Percentiles rank a stretch among this genome's conserved stretches.
These are phyloP conservation scores for Penicillium cosmopolitanum DNA, from an alignment of 495 filamentous ascomycete genomes.

Conservation along the genomic window DNA sequence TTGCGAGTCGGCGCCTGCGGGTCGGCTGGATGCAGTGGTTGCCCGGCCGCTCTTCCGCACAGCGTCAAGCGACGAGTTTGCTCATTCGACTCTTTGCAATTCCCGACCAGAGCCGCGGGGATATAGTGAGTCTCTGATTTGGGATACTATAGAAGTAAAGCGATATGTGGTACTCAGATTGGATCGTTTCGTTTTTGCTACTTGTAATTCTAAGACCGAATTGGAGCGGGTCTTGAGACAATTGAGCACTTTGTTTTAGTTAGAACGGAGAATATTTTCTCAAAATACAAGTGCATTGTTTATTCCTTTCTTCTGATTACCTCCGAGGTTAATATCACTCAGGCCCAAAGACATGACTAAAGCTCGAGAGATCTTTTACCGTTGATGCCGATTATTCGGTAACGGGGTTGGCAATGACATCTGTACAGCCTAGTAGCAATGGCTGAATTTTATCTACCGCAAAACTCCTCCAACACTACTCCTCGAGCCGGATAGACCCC, in stretches of 20 bases:
- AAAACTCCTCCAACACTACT: neutral
- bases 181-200: conserved; percentile 34
- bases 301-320: no score
- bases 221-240: conserved; percentile 7
- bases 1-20: conserved; percentile 14
- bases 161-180: conserved; percentile 29
- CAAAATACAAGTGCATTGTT: neutral
- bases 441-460: no score
- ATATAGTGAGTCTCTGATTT: conserved; percentile 23
- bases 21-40: neutral
- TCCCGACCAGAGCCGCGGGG: conserved; percentile 25
- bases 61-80: conserved; percentile 29
- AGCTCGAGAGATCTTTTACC: neutral
- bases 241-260: conserved; percentile 3
- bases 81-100: conserved; percentile 24
- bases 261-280: neutral
- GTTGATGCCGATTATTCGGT: neutral
- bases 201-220: conserved; percentile 18
- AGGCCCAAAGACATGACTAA: no score
- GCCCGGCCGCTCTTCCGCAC: conserved; percentile 17
- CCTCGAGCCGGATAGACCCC: neutral
- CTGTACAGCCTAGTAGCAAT: no score
- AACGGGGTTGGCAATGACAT: no score
- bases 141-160: conserved; percentile 12
- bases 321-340: no score